Conservation (phyloP, 2,329 filamentous ascomycete species). For the Neofusicoccum ribis region DNA sequence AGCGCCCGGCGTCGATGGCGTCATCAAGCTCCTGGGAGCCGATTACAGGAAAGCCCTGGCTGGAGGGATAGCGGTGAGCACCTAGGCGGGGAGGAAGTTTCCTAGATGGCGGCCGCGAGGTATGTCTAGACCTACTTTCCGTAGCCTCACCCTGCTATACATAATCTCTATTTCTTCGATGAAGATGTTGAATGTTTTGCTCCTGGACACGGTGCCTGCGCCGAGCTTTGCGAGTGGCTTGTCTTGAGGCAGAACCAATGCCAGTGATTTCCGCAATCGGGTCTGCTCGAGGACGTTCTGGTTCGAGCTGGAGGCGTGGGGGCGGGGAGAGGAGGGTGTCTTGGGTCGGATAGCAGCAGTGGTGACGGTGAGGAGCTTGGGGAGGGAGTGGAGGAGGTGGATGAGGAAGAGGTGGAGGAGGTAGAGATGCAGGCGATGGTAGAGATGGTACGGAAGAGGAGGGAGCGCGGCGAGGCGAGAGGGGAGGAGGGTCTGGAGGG, state of each 20-base stretch:
- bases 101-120: not conserved
- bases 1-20: conserved; percentile 31
- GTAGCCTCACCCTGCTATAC: not conserved
- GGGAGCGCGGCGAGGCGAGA: too few relatives aligned
- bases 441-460: too few relatives aligned
- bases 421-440: too few relatives aligned
- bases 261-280: not conserved
- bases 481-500: too few relatives aligned
- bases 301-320: not conserved
- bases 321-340: too few relatives aligned
- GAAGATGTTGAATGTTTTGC: not conserved
- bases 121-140: not conserved
- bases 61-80: not conserved
- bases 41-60: conserved; percentile 36
- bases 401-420: too few relatives aligned
- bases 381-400: too few relatives aligned
- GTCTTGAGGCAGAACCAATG: not conserved
- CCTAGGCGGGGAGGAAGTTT: not conserved
- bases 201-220: not conserved
- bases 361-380: too few relatives aligned
- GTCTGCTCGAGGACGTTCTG: not conserved
- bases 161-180: conserved; percentile 9
- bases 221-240: not conserved
- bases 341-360: too few relatives aligned
- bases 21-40: conserved; percentile 32